Percentiles rank a stretch among this genome's conserved stretches.
Conservation (phyloP, 1,284 basidiomycete species). For the Hypsizygus ulmarius region DNA sequence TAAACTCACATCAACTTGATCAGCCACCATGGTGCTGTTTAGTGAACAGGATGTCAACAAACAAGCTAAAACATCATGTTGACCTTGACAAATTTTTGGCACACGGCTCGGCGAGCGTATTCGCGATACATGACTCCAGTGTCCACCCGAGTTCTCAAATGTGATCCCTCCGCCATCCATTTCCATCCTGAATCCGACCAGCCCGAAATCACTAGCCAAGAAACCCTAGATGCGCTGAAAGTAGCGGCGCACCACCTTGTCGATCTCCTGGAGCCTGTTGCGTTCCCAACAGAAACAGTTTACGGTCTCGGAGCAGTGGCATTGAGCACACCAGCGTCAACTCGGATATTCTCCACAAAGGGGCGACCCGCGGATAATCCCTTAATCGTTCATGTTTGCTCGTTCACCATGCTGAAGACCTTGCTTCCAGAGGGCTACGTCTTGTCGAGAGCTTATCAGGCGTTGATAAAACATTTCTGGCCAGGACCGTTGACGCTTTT, state of each 20-base stretch:
- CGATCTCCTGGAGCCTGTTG: constrained; percentile 56
- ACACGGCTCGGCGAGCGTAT: constrained; percentile 25
- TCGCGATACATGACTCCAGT: constrained; percentile 27
- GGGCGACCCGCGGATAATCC: constrained; percentile 96
- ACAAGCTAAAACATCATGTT: constrained; percentile 18
- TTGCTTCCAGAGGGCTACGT: constrained; percentile 67
- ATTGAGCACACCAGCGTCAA: constrained; percentile 61
- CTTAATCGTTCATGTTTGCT: constrained; percentile 95
- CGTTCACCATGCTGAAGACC: constrained; percentile 73
- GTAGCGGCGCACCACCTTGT: constrained; percentile 49
- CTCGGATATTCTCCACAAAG: constrained; percentile 86
- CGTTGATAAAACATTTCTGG: constrained; percentile 87
- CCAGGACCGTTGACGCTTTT: constrained; percentile 92
- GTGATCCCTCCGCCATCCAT: constrained; percentile 54
- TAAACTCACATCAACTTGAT: no score
- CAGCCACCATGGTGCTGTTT: no score
- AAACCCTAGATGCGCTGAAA: constrained; percentile 46
- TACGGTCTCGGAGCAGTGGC: constrained; percentile 95
- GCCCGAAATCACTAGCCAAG: constrained; percentile 43
- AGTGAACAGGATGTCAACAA: neutral
- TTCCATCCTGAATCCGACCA: constrained; percentile 40
- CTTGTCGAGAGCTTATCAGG: constrained; percentile 63
- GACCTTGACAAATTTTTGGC: constrained; percentile 17
- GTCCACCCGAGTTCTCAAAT: constrained; percentile 45
- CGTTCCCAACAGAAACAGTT: constrained; percentile 97